Base-by-base conservation (phyloP, 306 rosid genomes). In the Quercus alba region DNA sequence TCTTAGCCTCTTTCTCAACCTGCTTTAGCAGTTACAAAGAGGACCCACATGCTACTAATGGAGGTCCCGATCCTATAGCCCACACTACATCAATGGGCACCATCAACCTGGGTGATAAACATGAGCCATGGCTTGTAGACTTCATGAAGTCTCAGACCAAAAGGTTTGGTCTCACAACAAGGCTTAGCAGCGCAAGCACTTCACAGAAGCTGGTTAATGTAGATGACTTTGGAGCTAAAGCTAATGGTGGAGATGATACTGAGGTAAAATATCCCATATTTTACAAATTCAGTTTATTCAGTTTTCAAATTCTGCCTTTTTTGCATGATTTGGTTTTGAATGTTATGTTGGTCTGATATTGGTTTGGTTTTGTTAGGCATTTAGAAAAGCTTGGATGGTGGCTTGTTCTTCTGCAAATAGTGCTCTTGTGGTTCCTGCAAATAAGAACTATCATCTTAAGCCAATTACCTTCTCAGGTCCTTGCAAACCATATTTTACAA, bases 401-500 rank as follows among this genome's bases (percentile, higher is more conserved):
- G 93, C 92, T 56, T 93, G 98, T 78, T 88, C 86, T 58, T 84
- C 94, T 31, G 41, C 41, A 55, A 76, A 74, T 19, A 75, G 52
- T 44, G 70, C 55, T 80, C 81, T 92, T 58, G 78, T 88, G 73
- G 93, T 93, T 18, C 94, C 98, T 54, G 4, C 25, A 56, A 56
- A 72, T 3, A 82, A 62, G 10, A 84, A 26, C 23, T 93, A 88
- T 82, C 75, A 80, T 75, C 85, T 93, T 41, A 93, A 88, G 82
- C 91, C 94, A 61, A 83, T 88, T 23, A 87, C 30, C 18, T 93
- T 93, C 68, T 84, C 94, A 19, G 98, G 98, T 31, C 97, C 98
- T 79, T 93, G 97, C 81, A 80, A 73, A 58, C 82, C 88, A 76
- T 62, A 56, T 10, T 61, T 89, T 38, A 77, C 84, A 30, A 58